Conservation (phyloP, 805 yeast genomes). For the Jamesozyma lodderae region DNA sequence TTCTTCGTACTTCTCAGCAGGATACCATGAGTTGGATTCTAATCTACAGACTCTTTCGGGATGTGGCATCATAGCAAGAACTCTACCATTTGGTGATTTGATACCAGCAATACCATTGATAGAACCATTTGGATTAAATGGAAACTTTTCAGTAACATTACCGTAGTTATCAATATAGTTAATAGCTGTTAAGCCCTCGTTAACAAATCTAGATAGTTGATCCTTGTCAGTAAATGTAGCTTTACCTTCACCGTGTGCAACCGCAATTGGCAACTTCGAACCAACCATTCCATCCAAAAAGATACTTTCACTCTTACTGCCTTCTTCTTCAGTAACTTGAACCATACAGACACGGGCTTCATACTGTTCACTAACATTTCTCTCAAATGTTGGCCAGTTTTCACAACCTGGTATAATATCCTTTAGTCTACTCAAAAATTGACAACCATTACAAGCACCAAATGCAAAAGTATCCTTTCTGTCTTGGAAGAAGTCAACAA, state of each 20-base stretch:
- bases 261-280: slow-evolving; percentile 91
- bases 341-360: slow-evolving; percentile 92
- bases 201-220: slow-evolving; percentile 40
- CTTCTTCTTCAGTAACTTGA: slow-evolving; percentile 52
- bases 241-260: slow-evolving; percentile 97
- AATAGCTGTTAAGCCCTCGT: slow-evolving; percentile 50
- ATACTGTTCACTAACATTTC: slow-evolving; percentile 86
- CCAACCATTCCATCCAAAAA: slow-evolving; percentile 88
- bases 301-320: slow-evolving; percentile 36
- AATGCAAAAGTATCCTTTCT: slow-evolving; percentile 90
- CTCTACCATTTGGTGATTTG: slow-evolving; percentile 84
- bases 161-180: slow-evolving; percentile 91
- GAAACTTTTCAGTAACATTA: slow-evolving; percentile 68
- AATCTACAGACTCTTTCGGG: slow-evolving; percentile 90
- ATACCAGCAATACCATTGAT: slow-evolving; percentile 91
- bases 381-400: slow-evolving; percentile 92
- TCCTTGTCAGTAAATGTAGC: slow-evolving; percentile 54
- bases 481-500: slow-evolving; percentile 69
- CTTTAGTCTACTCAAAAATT: slow-evolving; percentile 81
- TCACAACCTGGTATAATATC: slow-evolving; percentile 77
- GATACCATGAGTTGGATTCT: slow-evolving; percentile 89
- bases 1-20: slow-evolving; percentile 44
- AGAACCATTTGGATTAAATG: slow-evolving; percentile 95
- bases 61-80: slow-evolving; percentile 97
- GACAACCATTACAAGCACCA: slow-evolving; percentile 99